These are phyloP conservation scores for Herpetomonas tarakana DNA, from an alignment of 208 protist species.

Conservation along the genomic window DNA sequence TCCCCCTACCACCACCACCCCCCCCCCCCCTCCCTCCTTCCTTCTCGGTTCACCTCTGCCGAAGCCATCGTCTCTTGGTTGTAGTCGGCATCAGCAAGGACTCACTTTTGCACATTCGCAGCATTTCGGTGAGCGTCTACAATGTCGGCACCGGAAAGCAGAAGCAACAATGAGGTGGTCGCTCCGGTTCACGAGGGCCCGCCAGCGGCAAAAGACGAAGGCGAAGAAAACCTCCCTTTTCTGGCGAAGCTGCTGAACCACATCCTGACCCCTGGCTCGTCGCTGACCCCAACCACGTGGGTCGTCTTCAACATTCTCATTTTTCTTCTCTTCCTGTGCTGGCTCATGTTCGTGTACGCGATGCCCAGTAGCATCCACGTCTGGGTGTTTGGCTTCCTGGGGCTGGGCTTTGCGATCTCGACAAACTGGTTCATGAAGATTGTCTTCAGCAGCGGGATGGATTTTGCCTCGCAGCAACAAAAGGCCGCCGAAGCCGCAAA, in stretches of 20 bases:
- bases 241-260: slow-evolving; percentile 76
- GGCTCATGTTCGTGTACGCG: slow-evolving; percentile 68
- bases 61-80: too few species aligned
- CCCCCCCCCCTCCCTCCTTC: too few species aligned
- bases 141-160: too few species aligned
- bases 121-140: too few species aligned
- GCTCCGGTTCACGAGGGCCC: too few species aligned
- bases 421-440: slow-evolving; percentile 91
- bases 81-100: too few species aligned
- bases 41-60: too few species aligned
- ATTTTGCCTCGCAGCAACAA: slow-evolving; percentile 45
- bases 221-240: slow-evolving; percentile 44
- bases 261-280: slow-evolving; percentile 85
- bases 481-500: slow-evolving; percentile 8
- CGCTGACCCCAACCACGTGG: slow-evolving; percentile 75
- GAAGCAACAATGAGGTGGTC: too few species aligned
- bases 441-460: slow-evolving; percentile 57
- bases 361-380: slow-evolving; percentile 82
- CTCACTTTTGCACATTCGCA: too few species aligned
- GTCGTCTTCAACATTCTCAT: slow-evolving; percentile 85
- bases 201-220: too few species aligned
- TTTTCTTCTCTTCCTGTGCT: slow-evolving; percentile 55
- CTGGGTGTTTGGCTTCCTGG: slow-evolving; percentile 87
- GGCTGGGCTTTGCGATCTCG: slow-evolving; percentile 59
- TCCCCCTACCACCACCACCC: too few species aligned